Evolutionary conservation across 176 grass and related monocot genomes (phyloP).

Genomic region (Miscanthus lutarioriparius): DNA sequence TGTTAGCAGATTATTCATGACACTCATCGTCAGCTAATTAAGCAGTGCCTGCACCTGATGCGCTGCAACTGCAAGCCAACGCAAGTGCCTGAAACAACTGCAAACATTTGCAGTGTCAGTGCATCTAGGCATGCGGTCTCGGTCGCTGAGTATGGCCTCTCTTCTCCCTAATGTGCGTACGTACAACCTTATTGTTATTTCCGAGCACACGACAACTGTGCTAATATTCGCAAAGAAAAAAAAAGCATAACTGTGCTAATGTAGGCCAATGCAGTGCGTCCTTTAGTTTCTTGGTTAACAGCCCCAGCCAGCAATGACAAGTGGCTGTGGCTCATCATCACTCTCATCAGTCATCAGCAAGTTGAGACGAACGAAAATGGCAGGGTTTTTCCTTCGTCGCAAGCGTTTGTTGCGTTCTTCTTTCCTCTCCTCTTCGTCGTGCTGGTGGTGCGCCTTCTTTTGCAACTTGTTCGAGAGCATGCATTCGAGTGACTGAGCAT

Average conservation of each 20-base stretch:
- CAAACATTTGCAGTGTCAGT: too few species aligned
- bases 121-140: not conserved
- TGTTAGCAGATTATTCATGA: too few species aligned
- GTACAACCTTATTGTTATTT: too few species aligned
- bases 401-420: constrained; percentile 18
- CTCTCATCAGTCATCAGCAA: not conserved
- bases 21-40: too few species aligned
- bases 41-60: too few species aligned
- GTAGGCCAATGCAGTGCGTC: not conserved
- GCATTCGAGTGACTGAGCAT: not conserved
- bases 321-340: not conserved
- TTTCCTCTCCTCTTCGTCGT: not conserved
- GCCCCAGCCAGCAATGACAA: not conserved
- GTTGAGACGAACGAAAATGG: not conserved
- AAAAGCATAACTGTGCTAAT: not conserved
- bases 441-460: not conserved
- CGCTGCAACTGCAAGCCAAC: not conserved
- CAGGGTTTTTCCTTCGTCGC: not conserved
- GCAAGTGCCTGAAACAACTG: not conserved
- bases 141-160: not conserved
- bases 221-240: too few species aligned
- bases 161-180: too few species aligned
- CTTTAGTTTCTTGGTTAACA: not conserved
- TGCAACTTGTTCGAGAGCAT: constrained; percentile 12
- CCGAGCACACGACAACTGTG: not conserved